A percentile compares a stretch with the other conserved stretches of the same genome.
These are phyloP conservation scores for Musa schizocarpa DNA, from an alignment of 176 grass and related monocot species.

Conservation along the genomic window DNA sequence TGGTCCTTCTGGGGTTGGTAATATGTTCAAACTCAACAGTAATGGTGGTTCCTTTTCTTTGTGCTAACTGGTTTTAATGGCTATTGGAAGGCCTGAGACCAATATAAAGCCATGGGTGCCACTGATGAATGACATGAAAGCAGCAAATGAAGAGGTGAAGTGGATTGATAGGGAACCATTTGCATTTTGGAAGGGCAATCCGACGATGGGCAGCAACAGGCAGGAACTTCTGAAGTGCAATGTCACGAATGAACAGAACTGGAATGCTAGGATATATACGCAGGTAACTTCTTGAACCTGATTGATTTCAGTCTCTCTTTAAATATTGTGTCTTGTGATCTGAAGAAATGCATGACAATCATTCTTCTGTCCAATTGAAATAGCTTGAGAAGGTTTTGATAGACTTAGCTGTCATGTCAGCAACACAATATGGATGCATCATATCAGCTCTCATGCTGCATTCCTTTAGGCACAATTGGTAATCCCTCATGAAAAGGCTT, in stretches of 20 bases:
- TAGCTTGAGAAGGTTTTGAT: too few species aligned
- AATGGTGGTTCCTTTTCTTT: not conserved
- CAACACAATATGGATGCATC: too few species aligned
- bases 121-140: conserved; percentile 40
- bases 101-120: conserved; percentile 60
- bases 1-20: conserved; percentile 98
- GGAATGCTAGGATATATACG: conserved; percentile 30
- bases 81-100: conserved; percentile 40
- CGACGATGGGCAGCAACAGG: conserved; percentile 10
- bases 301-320: not conserved
- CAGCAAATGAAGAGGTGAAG: conserved; percentile 14
- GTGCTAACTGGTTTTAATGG: conserved; percentile 1
- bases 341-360: too few species aligned
- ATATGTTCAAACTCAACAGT: conserved; percentile 2
- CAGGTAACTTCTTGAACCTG: conserved; percentile 20
- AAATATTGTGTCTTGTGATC: not conserved
- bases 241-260: conserved; percentile 3
- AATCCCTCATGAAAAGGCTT: too few species aligned
- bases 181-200: conserved; percentile 72
- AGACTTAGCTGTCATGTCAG: too few species aligned
- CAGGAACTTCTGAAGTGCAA: conserved; percentile 46
- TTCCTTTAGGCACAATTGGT: too few species aligned
- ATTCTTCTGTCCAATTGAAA: too few species aligned
- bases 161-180: conserved; percentile 54
- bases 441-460: too few species aligned